These are phyloP conservation scores for Olyra latifolia DNA, from an alignment of 176 grass and related monocot genomes.

Conservation along the genomic window DNA sequence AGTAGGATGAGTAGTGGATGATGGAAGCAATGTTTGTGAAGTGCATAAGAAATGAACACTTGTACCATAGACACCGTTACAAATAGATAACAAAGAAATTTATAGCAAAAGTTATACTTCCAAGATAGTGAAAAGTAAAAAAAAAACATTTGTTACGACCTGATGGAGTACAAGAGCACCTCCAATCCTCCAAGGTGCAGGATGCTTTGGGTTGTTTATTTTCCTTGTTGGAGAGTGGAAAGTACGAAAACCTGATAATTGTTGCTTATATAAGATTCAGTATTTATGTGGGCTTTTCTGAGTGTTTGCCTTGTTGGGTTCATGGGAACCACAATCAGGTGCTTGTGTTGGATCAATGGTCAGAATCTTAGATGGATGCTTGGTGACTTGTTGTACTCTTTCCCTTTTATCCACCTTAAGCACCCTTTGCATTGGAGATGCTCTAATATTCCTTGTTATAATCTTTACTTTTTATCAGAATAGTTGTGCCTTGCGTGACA, in stretches of 20 bases:
- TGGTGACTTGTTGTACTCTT: not conserved
- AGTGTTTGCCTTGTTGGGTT: not conserved
- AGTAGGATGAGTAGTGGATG: not conserved
- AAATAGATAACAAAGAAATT: not conserved
- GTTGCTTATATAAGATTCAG: not conserved
- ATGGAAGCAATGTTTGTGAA: not conserved
- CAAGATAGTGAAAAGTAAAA: not conserved
- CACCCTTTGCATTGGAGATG: not conserved
- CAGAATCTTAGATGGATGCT: conserved; percentile 1
- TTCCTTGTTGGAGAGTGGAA: not conserved
- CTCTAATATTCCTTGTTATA: conserved; percentile 3
- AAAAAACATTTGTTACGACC: not conserved
- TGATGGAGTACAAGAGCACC: conserved; percentile 9
- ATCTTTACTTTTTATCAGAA: conserved; percentile 16
- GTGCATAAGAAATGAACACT: not conserved
- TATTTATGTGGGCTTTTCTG: not conserved
- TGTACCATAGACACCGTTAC: not conserved
- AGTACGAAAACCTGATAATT: conserved; percentile 3
- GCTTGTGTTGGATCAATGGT: not conserved
- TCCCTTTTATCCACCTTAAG: not conserved
- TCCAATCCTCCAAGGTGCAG: conserved; percentile 11
- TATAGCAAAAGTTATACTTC: not conserved
- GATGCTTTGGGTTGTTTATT: conserved; percentile 14
- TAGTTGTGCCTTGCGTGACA: not conserved
- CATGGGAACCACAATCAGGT: not conserved